phyloP scores from a whole-genome alignment of 768 basidiomycete genomes.

The Mycena vulgaris region DNA sequence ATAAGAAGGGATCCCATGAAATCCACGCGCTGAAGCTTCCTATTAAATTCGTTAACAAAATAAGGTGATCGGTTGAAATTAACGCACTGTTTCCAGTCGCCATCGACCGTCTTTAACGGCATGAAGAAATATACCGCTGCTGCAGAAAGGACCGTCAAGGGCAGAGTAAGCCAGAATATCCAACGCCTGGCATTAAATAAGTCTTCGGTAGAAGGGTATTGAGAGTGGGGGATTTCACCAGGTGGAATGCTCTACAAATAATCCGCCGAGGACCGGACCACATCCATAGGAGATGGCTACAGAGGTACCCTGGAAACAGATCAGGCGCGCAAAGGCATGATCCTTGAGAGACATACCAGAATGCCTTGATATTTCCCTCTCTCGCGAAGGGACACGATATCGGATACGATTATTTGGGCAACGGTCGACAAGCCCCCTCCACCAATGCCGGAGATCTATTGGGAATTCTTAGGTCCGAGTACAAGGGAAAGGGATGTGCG shows the following conservation, averaged over 20 bases:
- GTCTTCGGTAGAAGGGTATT: no score
- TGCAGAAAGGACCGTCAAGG: conserved; percentile 59
- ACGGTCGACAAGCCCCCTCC: conserved; percentile 70
- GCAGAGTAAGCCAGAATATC: conserved; percentile 71
- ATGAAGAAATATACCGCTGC: conserved; percentile 64
- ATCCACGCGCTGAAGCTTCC: conserved; percentile 67
- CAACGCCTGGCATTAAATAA: conserved; percentile 49
- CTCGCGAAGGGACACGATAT: conserved; percentile 68
- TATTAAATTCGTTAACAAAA: conserved; percentile 25
- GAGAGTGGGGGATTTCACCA: not conserved
- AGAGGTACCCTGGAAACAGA: conserved; percentile 52
- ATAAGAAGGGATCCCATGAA: conserved; percentile 64
- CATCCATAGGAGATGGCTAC: conserved; percentile 65
- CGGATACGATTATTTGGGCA: conserved; percentile 68
- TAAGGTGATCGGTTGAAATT: no score
- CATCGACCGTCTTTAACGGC: conserved; percentile 67
- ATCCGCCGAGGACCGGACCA: conserved; percentile 69
- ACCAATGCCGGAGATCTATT: conserved; percentile 62
- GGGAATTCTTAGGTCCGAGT: not conserved
- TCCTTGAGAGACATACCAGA: conserved; percentile 43
- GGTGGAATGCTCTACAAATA: conserved; percentile 60
- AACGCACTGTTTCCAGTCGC: conserved; percentile 56
- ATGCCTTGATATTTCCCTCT: conserved; percentile 75
- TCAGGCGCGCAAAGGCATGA: no score
- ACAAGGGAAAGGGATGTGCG: not conserved